Percentiles rank a stretch among this genome's conserved stretches.
These are phyloP conservation scores for Taxillus chinensis DNA, from an alignment of 164 flowering plant species.

Conservation along the genomic window DNA sequence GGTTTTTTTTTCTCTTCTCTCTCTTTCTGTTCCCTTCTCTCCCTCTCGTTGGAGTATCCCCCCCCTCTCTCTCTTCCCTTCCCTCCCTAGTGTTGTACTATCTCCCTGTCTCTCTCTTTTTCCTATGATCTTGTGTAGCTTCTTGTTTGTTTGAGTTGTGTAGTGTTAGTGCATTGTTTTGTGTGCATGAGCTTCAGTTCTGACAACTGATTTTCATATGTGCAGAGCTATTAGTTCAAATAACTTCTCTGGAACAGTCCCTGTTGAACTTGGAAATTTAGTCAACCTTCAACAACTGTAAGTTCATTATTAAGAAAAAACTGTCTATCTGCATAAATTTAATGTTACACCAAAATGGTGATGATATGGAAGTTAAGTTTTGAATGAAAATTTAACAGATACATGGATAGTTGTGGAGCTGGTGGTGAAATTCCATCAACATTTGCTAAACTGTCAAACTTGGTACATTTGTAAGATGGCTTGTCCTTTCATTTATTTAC, in stretches of 20 bases:
- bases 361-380: neutral
- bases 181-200: neutral
- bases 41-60: too few species aligned
- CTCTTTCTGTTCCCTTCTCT: too few species aligned
- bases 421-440: slow-evolving; percentile 35
- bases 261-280: slow-evolving; percentile 9
- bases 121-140: too few species aligned
- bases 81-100: too few species aligned
- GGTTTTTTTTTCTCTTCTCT: too few species aligned
- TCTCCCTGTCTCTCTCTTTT: too few species aligned
- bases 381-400: slow-evolving; percentile 8
- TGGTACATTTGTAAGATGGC: slow-evolving; percentile 22
- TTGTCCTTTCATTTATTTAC: neutral
- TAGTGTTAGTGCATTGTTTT: too few species aligned
- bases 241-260: slow-evolving; percentile 6
- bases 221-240: slow-evolving; percentile 3
- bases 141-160: too few species aligned
- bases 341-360: neutral
- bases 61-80: too few species aligned
- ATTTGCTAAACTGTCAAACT: slow-evolving; percentile 16
- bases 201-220: neutral
- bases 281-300: slow-evolving; percentile 4
- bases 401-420: slow-evolving; percentile 28
- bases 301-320: neutral
- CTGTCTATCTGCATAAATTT: neutral